A percentile compares a stretch with the other conserved stretches of the same genome.
These are phyloP conservation scores for Pseudogymnoascus sp. DNA, from an alignment of 2,329 filamentous ascomycete species.

Conservation along the genomic window DNA sequence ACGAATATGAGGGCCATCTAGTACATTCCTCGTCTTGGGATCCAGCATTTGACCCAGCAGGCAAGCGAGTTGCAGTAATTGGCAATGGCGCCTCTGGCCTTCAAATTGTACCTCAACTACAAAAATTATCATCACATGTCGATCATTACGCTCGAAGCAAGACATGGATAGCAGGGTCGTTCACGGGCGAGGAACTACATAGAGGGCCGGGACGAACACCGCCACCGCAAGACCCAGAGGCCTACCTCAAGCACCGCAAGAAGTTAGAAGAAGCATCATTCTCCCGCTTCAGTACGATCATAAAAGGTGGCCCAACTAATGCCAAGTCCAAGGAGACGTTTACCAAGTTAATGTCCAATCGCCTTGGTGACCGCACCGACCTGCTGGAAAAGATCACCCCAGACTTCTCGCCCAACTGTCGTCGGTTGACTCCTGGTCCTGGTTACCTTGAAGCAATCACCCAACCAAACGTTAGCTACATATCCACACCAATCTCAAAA, in stretches of 20 bases:
- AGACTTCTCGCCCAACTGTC: slow-evolving; percentile 37
- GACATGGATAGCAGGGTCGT: slow-evolving; percentile 62
- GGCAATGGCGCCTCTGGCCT: slow-evolving; percentile 58
- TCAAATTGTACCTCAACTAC: slow-evolving; percentile 49
- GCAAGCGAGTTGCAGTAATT: slow-evolving; percentile 49
- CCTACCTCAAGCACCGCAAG: slow-evolving; percentile 54
- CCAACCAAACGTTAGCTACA: slow-evolving; percentile 37
- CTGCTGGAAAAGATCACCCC: slow-evolving; percentile 52
- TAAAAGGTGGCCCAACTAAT: slow-evolving; percentile 48
- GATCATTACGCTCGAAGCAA: slow-evolving; percentile 60
- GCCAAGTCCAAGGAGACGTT: slow-evolving; percentile 42
- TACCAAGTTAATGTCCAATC: slow-evolving; percentile 46
- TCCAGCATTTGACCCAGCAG: slow-evolving; percentile 43
- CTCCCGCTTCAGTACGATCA: slow-evolving; percentile 43
- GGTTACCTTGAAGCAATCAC: slow-evolving; percentile 43
- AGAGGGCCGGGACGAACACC: slow-evolving; percentile 41
- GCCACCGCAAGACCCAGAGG: slow-evolving; percentile 47
- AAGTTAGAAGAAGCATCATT: slow-evolving; percentile 53
- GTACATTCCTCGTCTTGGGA: slow-evolving; percentile 57
- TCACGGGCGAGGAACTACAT: slow-evolving; percentile 43
- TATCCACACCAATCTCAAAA: slow-evolving; percentile 31
- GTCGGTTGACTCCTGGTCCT: slow-evolving; percentile 40
- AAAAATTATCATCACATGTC: slow-evolving; percentile 42
- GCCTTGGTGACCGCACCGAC: slow-evolving; percentile 48
- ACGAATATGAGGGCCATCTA: slow-evolving; percentile 47